phyloP scores from a whole-genome alignment of 169 alveolate species.

The Babesia bigemina region DNA sequence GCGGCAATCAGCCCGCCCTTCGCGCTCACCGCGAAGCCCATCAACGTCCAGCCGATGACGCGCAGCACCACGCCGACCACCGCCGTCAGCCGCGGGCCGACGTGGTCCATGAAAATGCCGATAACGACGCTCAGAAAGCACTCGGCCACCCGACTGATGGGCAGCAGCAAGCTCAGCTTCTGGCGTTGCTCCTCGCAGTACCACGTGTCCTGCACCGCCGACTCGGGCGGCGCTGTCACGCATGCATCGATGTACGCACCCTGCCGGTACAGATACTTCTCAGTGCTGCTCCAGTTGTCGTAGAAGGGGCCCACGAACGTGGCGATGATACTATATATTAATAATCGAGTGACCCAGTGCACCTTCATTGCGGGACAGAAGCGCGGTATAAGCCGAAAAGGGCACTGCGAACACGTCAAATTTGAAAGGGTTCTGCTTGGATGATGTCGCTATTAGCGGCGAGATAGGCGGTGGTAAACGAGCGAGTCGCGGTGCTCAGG shows the following conservation, averaged over 20 bases:
- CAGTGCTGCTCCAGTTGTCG: constrained; percentile 67
- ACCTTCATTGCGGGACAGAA: constrained; percentile 11
- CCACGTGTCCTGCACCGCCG: constrained; percentile 24
- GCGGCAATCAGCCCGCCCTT: constrained; percentile 25
- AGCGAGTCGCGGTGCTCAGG: no score
- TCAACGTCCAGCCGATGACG: constrained; percentile 42
- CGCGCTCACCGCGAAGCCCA: constrained; percentile 32
- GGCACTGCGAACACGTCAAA: background rate
- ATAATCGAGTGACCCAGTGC: constrained; percentile 23
- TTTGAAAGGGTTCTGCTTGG: no score
- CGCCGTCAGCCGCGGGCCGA: constrained; percentile 56
- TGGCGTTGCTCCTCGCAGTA: constrained; percentile 52
- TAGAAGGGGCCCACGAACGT: constrained; percentile 63
- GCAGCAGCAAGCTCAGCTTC: constrained; percentile 28
- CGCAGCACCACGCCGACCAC: constrained; percentile 38
- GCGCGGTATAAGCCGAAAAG: background rate
- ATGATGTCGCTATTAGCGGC: no score
- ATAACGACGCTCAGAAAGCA: constrained; percentile 22
- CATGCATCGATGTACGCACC: constrained; percentile 45
- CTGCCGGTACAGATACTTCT: constrained; percentile 39
- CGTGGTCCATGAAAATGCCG: constrained; percentile 52
- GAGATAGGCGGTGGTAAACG: no score
- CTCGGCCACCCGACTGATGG: constrained; percentile 49
- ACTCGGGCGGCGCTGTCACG: background rate
- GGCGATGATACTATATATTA: constrained; percentile 26